Evolutionary conservation across 1,284 basidiomycete genomes (phyloP), one percentile per base, ranked within the genome.

Genomic region (Ganoderma leucocontextum): DNA sequence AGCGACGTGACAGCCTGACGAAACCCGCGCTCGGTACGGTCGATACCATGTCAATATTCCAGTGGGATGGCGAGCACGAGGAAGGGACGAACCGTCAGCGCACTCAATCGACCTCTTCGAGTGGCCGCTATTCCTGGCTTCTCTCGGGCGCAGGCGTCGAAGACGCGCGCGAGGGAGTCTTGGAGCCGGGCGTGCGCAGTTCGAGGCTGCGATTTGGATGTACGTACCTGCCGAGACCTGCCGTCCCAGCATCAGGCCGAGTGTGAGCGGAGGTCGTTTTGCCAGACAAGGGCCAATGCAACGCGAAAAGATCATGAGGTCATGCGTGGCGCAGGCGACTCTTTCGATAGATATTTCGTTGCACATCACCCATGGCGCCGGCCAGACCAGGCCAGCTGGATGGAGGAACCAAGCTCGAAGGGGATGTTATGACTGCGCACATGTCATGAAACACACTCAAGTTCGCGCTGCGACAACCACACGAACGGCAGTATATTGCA

Each of bases 261-360:
- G 52, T 53, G 52, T 53, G 52, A 53, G 52, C 52, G n/a, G 47
- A 49, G 47, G 41, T 33, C 29, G 25, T 33, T 53, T 53, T 33
- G 9, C 15, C 52, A 8, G 13, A 13, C 7, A 25, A 9, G 33
- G 15, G 12, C 52, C 29, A 17, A 33, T 29, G 39, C 39, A 39
- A 39, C 4, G 39, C 29, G 29, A 29, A 1, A 29, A 29, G 29
- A 39, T 8, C 39, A 39, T 13, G 39, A 39, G 13, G 9, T 39
- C 13, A 39, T 29, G 29, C 29, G 13, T 12, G 25, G 13, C 22
- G 49, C 10, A 33, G 25, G n/a, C 7, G 6, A 33, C 15, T 8
- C 4, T 13, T 25, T 33, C 13, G 29, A 52, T 22, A 29, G 13
- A 33, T 17, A 8, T 53, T 29, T 29, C 49, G 22, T 29, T n/a